Conservation (phyloP, 2,329 filamentous ascomycete species). For the Microthyrium microscopicum region DNA sequence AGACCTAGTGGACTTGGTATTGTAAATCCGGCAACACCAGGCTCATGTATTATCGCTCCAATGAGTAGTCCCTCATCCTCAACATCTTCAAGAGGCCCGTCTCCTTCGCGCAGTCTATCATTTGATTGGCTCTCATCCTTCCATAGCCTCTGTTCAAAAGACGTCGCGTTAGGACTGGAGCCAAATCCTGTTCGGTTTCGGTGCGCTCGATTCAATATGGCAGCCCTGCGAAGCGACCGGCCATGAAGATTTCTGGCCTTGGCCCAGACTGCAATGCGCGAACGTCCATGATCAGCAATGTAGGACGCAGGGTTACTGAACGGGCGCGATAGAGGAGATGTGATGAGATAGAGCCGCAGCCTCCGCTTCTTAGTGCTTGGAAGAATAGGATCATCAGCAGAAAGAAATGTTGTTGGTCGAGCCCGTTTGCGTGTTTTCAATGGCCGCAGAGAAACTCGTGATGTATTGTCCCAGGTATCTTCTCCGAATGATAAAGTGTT, state of each 20-base stretch:
- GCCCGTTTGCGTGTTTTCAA: slow-evolving; percentile 6
- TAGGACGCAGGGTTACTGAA: slow-evolving; percentile 55
- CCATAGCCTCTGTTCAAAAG: neutral
- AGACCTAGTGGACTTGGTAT: slow-evolving; percentile 23
- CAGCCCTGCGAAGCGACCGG: slow-evolving; percentile 44
- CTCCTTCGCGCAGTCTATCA: no score
- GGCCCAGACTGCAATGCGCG: slow-evolving; percentile 29
- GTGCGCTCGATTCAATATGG: slow-evolving; percentile 46
- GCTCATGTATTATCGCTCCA: no score
- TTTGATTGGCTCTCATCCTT: no score
- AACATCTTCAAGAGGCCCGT: no score
- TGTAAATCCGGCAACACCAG: no score
- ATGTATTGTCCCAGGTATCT: no score
- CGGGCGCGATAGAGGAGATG: slow-evolving; percentile 51
- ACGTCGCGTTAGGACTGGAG: neutral
- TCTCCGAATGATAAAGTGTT: no score
- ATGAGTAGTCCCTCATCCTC: neutral
- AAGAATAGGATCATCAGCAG: slow-evolving; percentile 1
- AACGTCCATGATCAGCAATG: slow-evolving; percentile 45
- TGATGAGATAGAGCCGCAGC: slow-evolving; percentile 44
- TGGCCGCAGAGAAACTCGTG: no score
- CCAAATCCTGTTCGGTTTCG: no score
- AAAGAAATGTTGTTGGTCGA: slow-evolving; percentile 2
- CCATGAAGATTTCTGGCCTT: slow-evolving; percentile 30
- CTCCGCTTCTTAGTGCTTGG: slow-evolving; percentile 44